Base-by-base conservation (phyloP, 179 eudicot genomes). In the Pouteria campechiana region DNA sequence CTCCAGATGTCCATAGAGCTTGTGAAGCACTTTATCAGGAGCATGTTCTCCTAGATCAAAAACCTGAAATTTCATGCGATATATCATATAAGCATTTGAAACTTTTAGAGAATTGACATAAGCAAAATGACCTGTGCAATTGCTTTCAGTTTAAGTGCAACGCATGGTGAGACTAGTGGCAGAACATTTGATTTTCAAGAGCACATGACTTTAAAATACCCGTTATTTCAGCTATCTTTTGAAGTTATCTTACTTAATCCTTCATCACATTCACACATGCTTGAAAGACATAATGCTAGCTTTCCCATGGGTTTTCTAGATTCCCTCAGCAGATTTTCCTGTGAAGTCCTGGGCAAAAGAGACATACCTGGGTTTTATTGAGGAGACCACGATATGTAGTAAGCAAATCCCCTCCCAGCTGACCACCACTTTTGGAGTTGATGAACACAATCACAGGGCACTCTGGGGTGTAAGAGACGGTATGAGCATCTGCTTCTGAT, bases 391-490 rank as follows among this genome's bases (percentile, higher is more conserved):
- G 39, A 31, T 68, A 68, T 37, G 62, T 63, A 5, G 29, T 13
- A 22, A 68, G 65, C 35, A 68, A 70, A 11, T 68, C 66, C 25
- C 58, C 74, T 17, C 74, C 74, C 6, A 68, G 70, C 48, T 68
- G 74, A 22, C 74, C 70, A 19, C 74, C 74, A 44, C 74, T 68
- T 59, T 36, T 68, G 14, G 70, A 58, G 22, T 68, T 68, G 34
- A 68, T 51, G 32, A 68, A 68, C 14, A 68, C 74, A 13, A 68
- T 33, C 40, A 68, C 70, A 1, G 74, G 74, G 36, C 62, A 68
- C 3, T 55, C 43, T 17, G 74, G 66, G 14, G 47, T 17, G 45
- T 29, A 2, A 6, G 44, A 29, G 14, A 20, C 38, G 14, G 34
- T 25, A n/a, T 22, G 25, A 0, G 3, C 23, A 7, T 44, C 56